Conservation (phyloP, 306 rosid genomes). For the Corylus heterophylla region DNA sequence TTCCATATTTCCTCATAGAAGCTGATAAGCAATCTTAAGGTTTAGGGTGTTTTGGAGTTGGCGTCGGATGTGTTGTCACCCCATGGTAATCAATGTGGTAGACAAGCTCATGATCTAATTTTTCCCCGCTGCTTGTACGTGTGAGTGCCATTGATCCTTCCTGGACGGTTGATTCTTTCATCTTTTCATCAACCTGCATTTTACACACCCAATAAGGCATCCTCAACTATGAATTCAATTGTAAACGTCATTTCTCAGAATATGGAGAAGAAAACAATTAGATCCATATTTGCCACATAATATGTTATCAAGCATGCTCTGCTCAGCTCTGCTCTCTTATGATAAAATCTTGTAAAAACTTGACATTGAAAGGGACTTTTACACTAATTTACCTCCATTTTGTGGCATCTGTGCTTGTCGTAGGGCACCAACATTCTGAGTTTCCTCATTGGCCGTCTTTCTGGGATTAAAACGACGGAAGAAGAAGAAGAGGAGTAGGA, state of each 20-base stretch:
- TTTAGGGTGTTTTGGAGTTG: constrained; percentile 79
- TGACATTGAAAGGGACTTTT: constrained; percentile 9
- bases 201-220: not conserved
- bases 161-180: constrained; percentile 23
- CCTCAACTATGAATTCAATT: not conserved
- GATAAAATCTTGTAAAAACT: not conserved
- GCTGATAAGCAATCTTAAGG: constrained; percentile 40
- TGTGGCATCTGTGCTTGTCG: constrained; percentile 22
- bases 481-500: constrained; percentile 18
- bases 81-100: constrained; percentile 90
- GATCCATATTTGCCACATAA: not conserved
- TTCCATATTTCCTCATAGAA: constrained; percentile 34
- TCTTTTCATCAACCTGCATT: constrained; percentile 60
- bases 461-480: constrained; percentile 25
- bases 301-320: too few relatives aligned
- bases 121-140: constrained; percentile 32
- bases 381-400: constrained; percentile 40
- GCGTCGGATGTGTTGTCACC: constrained; percentile 84
- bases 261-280: not conserved
- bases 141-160: constrained; percentile 40
- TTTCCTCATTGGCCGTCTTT: constrained; percentile 43
- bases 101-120: constrained; percentile 44
- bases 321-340: not conserved
- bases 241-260: not conserved
- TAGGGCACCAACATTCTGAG: constrained; percentile 33